These are phyloP conservation scores for Lasiosphaeria hispida DNA, from an alignment of 495 filamentous ascomycete species.

Conservation along the genomic window DNA sequence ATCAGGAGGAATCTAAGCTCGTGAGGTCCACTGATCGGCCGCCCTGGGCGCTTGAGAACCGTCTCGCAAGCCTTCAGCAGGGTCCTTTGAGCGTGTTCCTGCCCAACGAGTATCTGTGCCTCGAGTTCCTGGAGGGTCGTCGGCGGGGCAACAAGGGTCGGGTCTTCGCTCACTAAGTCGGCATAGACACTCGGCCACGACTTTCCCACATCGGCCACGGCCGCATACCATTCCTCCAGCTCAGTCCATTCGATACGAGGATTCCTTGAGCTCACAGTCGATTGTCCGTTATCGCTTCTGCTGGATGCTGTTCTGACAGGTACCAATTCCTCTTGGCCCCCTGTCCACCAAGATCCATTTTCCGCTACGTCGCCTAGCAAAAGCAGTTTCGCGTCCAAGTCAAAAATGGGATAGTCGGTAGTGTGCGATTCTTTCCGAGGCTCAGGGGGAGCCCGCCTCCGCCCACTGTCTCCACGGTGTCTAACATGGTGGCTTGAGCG, in stretches of 20 bases:
- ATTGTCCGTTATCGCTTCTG: conserved; percentile 34
- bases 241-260: conserved; percentile 76
- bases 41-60: conserved; percentile 79
- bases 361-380: conserved; percentile 78
- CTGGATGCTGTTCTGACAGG: conserved; percentile 34
- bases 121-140: conserved; percentile 51
- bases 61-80: conserved; percentile 82
- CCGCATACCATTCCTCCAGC: conserved; percentile 70
- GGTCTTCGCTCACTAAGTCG: conserved; percentile 36
- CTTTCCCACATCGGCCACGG: conserved; percentile 58
- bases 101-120: conserved; percentile 61
- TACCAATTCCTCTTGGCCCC: conserved; percentile 46
- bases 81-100: conserved; percentile 62
- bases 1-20: conserved; percentile 83
- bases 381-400: conserved; percentile 72
- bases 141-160: conserved; percentile 24
- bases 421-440: conserved; percentile 28
- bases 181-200: conserved; percentile 57
- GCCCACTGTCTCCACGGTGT: conserved; percentile 11
- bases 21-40: conserved; percentile 64
- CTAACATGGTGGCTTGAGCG: conserved; percentile 32
- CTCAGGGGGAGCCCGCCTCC: conserved; percentile 20
- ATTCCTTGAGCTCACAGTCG: conserved; percentile 56
- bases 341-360: conserved; percentile 84
- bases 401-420: conserved; percentile 37